Conservation (phyloP, 2,329 filamentous ascomycete genomes). For the Cladosporium sp. region DNA sequence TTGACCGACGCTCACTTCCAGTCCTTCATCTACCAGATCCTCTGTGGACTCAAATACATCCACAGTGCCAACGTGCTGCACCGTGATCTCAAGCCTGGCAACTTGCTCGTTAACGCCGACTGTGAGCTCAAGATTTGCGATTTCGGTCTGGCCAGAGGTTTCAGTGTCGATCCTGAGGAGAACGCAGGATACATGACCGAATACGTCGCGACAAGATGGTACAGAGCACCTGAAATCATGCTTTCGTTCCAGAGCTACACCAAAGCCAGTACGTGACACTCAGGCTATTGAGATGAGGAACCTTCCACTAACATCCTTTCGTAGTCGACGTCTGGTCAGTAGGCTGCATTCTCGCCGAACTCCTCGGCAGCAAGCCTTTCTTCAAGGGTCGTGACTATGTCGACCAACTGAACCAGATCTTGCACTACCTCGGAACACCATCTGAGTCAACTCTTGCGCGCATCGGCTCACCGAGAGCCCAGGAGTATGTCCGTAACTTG, state of each 20-base stretch:
- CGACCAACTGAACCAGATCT: slow-evolving; percentile 98
- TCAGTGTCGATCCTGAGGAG: slow-evolving; percentile 95
- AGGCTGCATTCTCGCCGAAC: slow-evolving; percentile 92
- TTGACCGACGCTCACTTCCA: slow-evolving; percentile 98
- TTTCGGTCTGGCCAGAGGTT: slow-evolving; percentile 92
- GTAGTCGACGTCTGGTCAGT: slow-evolving; percentile 98
- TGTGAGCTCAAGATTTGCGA: slow-evolving; percentile 99
- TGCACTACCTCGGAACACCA: slow-evolving; percentile 94
- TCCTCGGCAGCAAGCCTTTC: slow-evolving; percentile 92
- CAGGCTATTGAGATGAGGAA: not conserved
- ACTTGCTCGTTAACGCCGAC: slow-evolving; percentile 95
- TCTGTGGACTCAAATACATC: slow-evolving; percentile 98
- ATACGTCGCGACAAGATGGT: slow-evolving; percentile 98
- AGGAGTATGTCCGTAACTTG: slow-evolving; percentile 92
- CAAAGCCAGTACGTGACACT: slow-evolving; percentile 82
- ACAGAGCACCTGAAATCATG: slow-evolving; percentile 98
- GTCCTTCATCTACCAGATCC: slow-evolving; percentile 99
- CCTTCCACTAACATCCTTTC: slow-evolving; percentile 9
- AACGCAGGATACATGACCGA: slow-evolving; percentile 99
- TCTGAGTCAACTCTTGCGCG: slow-evolving; percentile 90
- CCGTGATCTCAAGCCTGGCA: slow-evolving; percentile 94
- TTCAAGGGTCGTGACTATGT: slow-evolving; percentile 99
- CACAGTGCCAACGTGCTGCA: slow-evolving; percentile 98
- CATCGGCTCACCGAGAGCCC: slow-evolving; percentile 90
- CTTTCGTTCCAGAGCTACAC: slow-evolving; percentile 99